phyloP scores from a whole-genome alignment of 805 yeast species.

The Suhomyces canberraensis region DNA sequence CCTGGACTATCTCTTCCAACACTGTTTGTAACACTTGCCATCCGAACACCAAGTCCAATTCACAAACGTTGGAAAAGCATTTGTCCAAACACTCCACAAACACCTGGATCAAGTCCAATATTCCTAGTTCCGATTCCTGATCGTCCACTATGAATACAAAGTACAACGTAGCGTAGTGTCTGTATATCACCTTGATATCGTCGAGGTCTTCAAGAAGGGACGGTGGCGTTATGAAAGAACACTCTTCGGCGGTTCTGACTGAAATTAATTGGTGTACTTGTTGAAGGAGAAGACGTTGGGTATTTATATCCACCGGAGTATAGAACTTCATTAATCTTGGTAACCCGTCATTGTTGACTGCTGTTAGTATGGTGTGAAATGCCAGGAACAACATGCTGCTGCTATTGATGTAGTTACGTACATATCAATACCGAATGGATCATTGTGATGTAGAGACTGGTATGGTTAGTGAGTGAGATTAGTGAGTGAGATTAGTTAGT shows the following conservation, averaged over 20 bases:
- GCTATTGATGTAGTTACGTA: slow-evolving; percentile 42
- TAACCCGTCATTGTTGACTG: slow-evolving; percentile 84
- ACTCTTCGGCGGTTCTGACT: slow-evolving; percentile 68
- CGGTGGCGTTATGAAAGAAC: slow-evolving; percentile 89
- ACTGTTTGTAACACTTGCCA: slow-evolving; percentile 97
- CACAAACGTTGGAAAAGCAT: slow-evolving; percentile 93
- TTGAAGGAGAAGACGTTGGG: slow-evolving; percentile 74
- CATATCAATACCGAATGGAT: slow-evolving; percentile 84
- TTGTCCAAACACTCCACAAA: slow-evolving; percentile 93
- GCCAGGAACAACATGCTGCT: too few species aligned
- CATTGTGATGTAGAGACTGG: slow-evolving; percentile 44
- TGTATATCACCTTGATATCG: slow-evolving; percentile 83
- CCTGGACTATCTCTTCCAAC: slow-evolving; percentile 88
- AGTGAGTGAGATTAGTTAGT: too few species aligned
- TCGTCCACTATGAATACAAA: slow-evolving; percentile 95
- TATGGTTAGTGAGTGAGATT: too few species aligned
- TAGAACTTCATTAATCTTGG: slow-evolving; percentile 90
- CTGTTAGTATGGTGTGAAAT: slow-evolving; percentile 9
- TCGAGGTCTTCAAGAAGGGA: slow-evolving; percentile 67
- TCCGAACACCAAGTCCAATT: slow-evolving; percentile 93
- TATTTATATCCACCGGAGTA: slow-evolving; percentile 81
- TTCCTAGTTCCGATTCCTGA: slow-evolving; percentile 93
- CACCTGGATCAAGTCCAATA: slow-evolving; percentile 89
- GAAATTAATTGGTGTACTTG: slow-evolving; percentile 81
- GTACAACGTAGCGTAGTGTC: slow-evolving; percentile 93